These are phyloP conservation scores for Carpinus viminea DNA, from an alignment of 306 rosid genomes.

Conservation along the genomic window DNA sequence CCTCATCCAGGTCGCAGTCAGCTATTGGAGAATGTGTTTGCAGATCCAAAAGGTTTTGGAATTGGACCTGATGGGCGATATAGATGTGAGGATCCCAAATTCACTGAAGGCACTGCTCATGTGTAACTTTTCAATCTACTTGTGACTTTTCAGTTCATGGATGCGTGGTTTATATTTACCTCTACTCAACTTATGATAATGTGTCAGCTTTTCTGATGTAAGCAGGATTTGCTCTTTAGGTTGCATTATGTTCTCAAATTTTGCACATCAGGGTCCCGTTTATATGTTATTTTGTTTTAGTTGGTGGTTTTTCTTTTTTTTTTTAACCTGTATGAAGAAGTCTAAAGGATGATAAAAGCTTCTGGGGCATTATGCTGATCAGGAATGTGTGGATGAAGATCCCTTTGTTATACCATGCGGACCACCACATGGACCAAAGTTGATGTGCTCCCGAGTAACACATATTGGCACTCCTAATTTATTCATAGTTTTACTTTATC, in stretches of 20 bases:
- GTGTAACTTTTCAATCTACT: constrained; percentile 46
- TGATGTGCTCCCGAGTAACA: neutral
- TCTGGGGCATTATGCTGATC: neutral
- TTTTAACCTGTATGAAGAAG: neutral
- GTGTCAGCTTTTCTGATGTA: constrained; percentile 35
- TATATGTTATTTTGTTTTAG: neutral
- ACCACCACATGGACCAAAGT: neutral
- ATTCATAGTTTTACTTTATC: no score
- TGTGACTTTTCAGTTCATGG: constrained; percentile 33
- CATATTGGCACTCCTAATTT: no score
- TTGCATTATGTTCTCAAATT: constrained; percentile 31
- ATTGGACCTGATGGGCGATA: constrained; percentile 94
- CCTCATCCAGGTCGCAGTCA: constrained; percentile 84
- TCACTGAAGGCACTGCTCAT: constrained; percentile 94
- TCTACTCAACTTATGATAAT: constrained; percentile 34
- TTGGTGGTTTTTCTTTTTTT: no score
- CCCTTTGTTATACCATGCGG: neutral
- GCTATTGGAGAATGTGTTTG: constrained; percentile 95
- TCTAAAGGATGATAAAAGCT: neutral
- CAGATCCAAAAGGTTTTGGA: constrained; percentile 98
- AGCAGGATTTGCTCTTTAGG: constrained; percentile 50
- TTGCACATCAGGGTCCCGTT: neutral
- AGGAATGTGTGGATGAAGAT: neutral
- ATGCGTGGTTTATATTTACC: constrained; percentile 41
- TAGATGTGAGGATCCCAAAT: constrained; percentile 98